phyloP scores from a whole-genome alignment of 2,329 filamentous ascomycete genomes.

The Sporothrix luriei region DNA sequence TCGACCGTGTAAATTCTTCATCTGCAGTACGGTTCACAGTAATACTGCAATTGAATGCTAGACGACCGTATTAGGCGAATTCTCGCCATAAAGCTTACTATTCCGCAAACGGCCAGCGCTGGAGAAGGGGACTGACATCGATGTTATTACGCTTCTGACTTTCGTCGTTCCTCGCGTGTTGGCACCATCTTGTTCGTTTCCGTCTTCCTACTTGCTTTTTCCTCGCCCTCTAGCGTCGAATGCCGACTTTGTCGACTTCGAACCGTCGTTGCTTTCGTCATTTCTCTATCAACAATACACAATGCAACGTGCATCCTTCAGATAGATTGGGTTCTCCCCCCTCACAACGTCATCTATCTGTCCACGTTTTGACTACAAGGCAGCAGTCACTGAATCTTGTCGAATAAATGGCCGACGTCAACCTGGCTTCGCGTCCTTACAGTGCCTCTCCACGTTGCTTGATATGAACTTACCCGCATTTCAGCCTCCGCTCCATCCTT shows the following conservation, averaged over 20 bases:
- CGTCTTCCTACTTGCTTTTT: conserved; percentile 16
- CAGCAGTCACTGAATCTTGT: not conserved
- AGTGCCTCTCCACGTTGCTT: not conserved
- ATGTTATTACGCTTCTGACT: not conserved
- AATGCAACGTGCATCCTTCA: not conserved
- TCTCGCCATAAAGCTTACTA: not conserved
- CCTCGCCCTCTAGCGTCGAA: not conserved
- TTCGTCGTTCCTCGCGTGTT: not conserved
- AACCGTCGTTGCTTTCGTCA: not conserved
- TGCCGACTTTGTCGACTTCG: not conserved
- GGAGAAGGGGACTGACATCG: too few relatives aligned
- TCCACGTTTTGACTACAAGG: not conserved
- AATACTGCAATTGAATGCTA: not conserved
- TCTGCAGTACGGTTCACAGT: not conserved
- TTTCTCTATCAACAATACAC: too few relatives aligned
- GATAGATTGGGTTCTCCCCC: not conserved
- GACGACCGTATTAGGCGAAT: not conserved
- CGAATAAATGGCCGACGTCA: not conserved
- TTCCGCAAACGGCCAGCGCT: not conserved
- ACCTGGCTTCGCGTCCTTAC: not conserved
- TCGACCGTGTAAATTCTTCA: not conserved
- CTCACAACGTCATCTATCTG: not conserved
- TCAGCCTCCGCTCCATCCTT: not conserved
- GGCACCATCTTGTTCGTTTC: not conserved
- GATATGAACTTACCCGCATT: conserved; percentile 16